Percentiles rank a stretch among this genome's conserved stretches.
Evolutionary conservation across 345 rosid genomes (phyloP).

Genomic region (Toxicodendron radicans): DNA sequence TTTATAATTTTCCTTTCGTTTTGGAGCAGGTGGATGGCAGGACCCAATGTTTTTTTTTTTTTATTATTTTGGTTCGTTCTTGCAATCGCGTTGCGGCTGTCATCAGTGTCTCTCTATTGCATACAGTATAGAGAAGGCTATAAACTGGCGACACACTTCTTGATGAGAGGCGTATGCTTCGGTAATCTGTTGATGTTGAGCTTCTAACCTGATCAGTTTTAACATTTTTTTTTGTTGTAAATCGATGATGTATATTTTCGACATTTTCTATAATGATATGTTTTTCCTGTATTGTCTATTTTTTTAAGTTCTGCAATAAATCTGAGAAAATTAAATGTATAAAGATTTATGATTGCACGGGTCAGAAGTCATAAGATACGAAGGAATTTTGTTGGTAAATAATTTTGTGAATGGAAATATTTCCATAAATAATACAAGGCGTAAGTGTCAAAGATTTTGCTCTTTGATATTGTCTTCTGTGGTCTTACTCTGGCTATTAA

Average conservation of each 20-base stretch:
- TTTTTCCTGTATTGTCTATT: not conserved
- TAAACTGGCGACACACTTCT: not conserved
- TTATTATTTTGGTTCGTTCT: not conserved
- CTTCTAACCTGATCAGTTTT: not conserved
- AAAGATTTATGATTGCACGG: too few species aligned
- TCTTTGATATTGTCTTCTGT: too few species aligned
- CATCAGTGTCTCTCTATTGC: not conserved
- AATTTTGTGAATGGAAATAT: too few species aligned
- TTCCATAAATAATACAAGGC: too few species aligned
- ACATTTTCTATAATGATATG: not conserved
- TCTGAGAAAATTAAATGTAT: too few species aligned
- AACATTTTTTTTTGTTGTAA: not conserved
- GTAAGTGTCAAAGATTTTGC: too few species aligned
- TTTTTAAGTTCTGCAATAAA: not conserved
- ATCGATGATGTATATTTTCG: not conserved
- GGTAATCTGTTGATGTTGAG: not conserved
- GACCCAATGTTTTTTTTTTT: too few species aligned
- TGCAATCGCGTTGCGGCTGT: not conserved
- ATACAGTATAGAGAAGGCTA: not conserved
- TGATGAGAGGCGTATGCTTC: too few species aligned
- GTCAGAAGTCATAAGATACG: too few species aligned
- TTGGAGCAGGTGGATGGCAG: not conserved
- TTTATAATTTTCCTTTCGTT: not conserved
- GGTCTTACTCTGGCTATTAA: too few species aligned
- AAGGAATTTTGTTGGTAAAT: too few species aligned